Base-by-base conservation (phyloP, 441 rosid genomes). In the Gossypium gossypioides region DNA sequence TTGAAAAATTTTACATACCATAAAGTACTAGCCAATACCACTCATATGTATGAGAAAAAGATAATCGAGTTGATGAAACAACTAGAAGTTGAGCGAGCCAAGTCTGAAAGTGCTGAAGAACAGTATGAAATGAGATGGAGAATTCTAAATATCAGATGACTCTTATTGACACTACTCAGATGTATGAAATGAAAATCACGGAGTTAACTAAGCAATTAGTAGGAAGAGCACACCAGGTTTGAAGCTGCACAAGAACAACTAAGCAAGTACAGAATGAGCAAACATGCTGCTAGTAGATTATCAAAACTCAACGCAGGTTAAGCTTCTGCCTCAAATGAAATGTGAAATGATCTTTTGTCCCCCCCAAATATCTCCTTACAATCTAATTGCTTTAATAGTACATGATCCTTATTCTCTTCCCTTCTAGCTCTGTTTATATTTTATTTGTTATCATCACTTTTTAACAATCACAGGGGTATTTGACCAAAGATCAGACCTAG, bases 101-200 rank as follows among this genome's bases (percentile, higher is more conserved):
- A 37, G 42, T 37, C 42, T 37, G 2, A 37, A 37, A 37, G 42
- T 7, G 10, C 42, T 37, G 2, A 37, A 37, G 42, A 37, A 37
- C 10, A 37, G 0, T 37, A 37, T 37, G 42, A 7, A 37, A 37
- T 37, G 10, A 37, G 10, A 37, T 37, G 42, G 42, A 37, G 10
- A 37, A 37, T 37, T 37, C 10, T 59, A 81, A 76, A 25, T 86
- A 83, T 83, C 91, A 87, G 80, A 89, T 82, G 84, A 86, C 88
- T 67, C 87, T 91, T 68, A 85, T 82, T 1, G 95, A 89, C 72
- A 89, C 89, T 75, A 86, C 87, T 54, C 77, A 84, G 77, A 78
- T 76, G 59, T 90, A 86, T 67, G 97, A 93, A 85, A 82, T 84
- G 76, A 90, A 86, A 81, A 82, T 86, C 79, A 73, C 78, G 37